phyloP scores from a whole-genome alignment of 1,284 basidiomycete genomes.

The Rhodotorula mucilaginosa region DNA sequence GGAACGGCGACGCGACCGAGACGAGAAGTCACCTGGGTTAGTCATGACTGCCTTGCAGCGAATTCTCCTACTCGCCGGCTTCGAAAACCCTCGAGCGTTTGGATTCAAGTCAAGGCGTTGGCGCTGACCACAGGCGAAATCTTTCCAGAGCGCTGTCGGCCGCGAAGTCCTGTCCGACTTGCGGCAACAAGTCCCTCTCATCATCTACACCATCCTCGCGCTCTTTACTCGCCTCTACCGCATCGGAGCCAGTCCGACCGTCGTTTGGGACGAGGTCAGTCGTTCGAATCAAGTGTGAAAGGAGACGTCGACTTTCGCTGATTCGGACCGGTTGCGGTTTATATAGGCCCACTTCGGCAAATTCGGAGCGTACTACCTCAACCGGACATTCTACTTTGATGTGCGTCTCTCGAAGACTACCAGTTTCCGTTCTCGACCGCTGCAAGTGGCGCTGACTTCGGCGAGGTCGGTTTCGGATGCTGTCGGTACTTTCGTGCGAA shows the following conservation, averaged over 20 bases:
- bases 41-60: not conserved
- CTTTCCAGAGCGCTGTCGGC: not conserved
- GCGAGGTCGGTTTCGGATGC: no score
- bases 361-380: conserved; percentile 95
- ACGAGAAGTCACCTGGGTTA: conserved; percentile 28
- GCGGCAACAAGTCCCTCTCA: conserved; percentile 63
- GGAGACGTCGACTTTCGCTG: no score
- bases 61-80: no score
- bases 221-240: conserved; percentile 93
- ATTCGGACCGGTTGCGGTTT: not conserved
- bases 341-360: conserved; percentile 87
- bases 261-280: conserved; percentile 88
- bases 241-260: conserved; percentile 81
- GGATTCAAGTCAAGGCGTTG: not conserved
- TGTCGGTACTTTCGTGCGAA: conserved; percentile 32
- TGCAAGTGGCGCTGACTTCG: not conserved
- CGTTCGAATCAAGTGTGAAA: no score
- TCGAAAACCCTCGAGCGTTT: not conserved
- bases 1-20: not conserved
- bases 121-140: not conserved
- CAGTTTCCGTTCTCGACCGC: not conserved
- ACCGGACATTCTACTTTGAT: conserved; percentile 92
- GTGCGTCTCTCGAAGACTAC: conserved; percentile 52
- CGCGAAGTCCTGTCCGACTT: conserved; percentile 34
- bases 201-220: conserved; percentile 85